phyloP scores from a whole-genome alignment of 495 filamentous ascomycete species.

The Trichoderma asperelloides region DNA sequence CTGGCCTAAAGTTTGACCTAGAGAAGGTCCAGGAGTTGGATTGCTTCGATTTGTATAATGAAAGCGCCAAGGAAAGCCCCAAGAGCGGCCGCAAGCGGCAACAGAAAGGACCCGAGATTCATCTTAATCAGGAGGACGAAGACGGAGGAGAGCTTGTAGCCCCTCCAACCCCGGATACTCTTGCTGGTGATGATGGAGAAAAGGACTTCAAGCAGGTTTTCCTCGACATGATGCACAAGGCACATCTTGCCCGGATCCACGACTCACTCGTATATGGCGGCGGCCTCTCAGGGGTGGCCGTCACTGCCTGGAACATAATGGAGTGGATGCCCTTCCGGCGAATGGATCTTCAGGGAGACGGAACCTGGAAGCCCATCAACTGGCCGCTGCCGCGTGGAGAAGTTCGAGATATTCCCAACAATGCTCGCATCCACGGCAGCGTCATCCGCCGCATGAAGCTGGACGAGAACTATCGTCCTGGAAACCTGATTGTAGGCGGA shows the following conservation, averaged over 20 bases:
- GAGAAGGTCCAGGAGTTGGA: constrained; percentile 60
- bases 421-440: constrained; percentile 61
- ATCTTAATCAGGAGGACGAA: neutral
- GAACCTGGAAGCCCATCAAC: constrained; percentile 70
- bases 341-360: constrained; percentile 68
- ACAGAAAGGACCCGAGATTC: neutral
- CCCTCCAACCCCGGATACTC: constrained; percentile 1
- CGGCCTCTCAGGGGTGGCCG: constrained; percentile 48
- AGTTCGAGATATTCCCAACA: constrained; percentile 67
- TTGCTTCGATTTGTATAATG: constrained; percentile 47
- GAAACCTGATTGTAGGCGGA: constrained; percentile 73
- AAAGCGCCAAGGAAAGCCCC: constrained; percentile 49
- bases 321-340: constrained; percentile 78
- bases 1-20: constrained; percentile 62
- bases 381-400: constrained; percentile 78
- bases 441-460: constrained; percentile 65
- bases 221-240: constrained; percentile 46
- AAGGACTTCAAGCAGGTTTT: constrained; percentile 18
- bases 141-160: neutral
- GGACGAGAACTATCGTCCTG: constrained; percentile 60
- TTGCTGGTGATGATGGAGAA: neutral
- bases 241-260: constrained; percentile 57
- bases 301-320: constrained; percentile 73
- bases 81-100: constrained; percentile 9
- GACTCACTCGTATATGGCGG: constrained; percentile 64